Percentiles rank a stretch among this genome's conserved stretches.
Evolutionary conservation across 805 yeast species (phyloP).

Genomic region (Saccharomycopsis babjevae): DNA sequence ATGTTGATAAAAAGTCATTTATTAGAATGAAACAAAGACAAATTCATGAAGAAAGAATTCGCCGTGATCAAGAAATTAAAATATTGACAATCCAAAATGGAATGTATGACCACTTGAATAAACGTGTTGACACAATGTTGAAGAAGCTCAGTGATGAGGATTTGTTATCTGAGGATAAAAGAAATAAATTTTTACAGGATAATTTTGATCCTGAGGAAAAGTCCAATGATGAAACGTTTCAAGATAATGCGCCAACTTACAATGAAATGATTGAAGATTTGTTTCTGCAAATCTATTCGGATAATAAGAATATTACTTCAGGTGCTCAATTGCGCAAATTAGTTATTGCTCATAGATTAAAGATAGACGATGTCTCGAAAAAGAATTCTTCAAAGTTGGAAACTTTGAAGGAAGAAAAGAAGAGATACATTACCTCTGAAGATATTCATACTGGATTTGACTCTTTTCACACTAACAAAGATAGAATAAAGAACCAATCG

Average conservation of each 20-base stretch:
- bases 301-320: slow-evolving; percentile 33
- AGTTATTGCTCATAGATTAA: slow-evolving; percentile 51
- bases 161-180: slow-evolving; percentile 19
- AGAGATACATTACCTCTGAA: slow-evolving; percentile 72
- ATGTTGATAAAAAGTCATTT: slow-evolving; percentile 88
- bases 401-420: slow-evolving; percentile 59
- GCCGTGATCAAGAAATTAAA: slow-evolving; percentile 68
- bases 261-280: slow-evolving; percentile 91
- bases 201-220: slow-evolving; percentile 51
- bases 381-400: slow-evolving; percentile 59
- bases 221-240: slow-evolving; percentile 36
- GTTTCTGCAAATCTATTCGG: slow-evolving; percentile 63
- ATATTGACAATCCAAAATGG: slow-evolving; percentile 66
- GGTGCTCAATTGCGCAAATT: slow-evolving; percentile 35
- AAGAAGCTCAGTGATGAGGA: slow-evolving; percentile 31
- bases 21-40: slow-evolving; percentile 96
- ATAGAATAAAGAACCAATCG: slow-evolving; percentile 13
- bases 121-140: slow-evolving; percentile 59
- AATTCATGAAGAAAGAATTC: slow-evolving; percentile 84
- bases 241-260: slow-evolving; percentile 50
- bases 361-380: slow-evolving; percentile 55
- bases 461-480: slow-evolving; percentile 18
- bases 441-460: slow-evolving; percentile 91
- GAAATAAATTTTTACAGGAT: slow-evolving; percentile 35
- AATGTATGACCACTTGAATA: slow-evolving; percentile 69